Evolutionary conservation across 495 filamentous ascomycete species (phyloP), one percentile per base, ranked within the genome.

Genomic region (Aspergillus nanangensis): DNA sequence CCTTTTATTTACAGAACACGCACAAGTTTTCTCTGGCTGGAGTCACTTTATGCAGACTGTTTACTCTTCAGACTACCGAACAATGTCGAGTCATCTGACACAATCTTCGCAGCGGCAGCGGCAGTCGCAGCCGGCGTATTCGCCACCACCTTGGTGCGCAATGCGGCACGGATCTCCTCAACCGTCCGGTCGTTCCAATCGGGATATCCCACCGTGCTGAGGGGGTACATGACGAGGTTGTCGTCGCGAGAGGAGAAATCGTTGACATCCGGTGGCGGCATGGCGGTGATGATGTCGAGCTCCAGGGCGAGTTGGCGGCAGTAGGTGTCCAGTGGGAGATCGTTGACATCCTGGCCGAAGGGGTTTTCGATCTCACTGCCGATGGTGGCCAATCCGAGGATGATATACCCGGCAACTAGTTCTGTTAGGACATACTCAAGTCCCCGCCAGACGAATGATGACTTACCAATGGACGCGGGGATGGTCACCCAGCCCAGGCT

Each of bases 301-400:
- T 95, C 89, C 8, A 72, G 48, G 3, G 78, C 75, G 36, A 95
- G 70, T 53, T 86, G 80, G 8, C 79, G 72, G 61, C 88, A 92
- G 71, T 84, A 94, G 1, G 69, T 67, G 60, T 90, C 87, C 0
- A 94, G 75, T 8, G 86, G 86, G 11, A 95, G 72, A 60, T 95
- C 90, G 57, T 94, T 94, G 49, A 90, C 87, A 60, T 94, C 90
- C 41, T 81, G 69, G 20, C 90, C 88, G 63, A 95, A 94, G 7
- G 88, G 90, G 60, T 94, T 89, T 61, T 95, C 89, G 52, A 95
- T 85, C 65, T 94, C 87, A 52, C 82, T 80, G 18, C 90, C 87
- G 53, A 91, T 90, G 57, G 87, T 81, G 32, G 87, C 82, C 46
- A 95, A 81, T n/a, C 86, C 89, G 48, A 95, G 77, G 58, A 95